A percentile compares a stretch with the other conserved stretches of the same genome.
These are phyloP conservation scores for Plasmodium inui DNA, from an alignment of 169 alveolate species.

Conservation along the genomic window DNA sequence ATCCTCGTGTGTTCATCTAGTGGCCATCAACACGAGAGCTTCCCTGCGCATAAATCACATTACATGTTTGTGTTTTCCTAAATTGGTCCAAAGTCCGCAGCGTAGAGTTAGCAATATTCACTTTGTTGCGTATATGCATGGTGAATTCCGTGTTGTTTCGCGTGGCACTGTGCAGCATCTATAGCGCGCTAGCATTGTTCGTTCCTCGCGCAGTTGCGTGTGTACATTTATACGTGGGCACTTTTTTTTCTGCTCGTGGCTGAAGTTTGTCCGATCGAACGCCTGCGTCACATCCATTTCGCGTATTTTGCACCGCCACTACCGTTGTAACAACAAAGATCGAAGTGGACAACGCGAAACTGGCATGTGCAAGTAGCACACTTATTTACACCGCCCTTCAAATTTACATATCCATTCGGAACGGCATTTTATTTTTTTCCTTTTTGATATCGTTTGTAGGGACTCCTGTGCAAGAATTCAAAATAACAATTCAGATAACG, in stretches of 20 bases:
- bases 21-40: not conserved
- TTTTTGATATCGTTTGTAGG: not conserved
- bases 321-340: not conserved
- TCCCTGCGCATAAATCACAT: not conserved
- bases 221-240: not conserved
- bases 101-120: not conserved
- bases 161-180: not conserved
- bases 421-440: not conserved
- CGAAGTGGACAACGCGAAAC: not conserved
- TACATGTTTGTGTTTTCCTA: not conserved
- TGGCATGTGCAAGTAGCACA: not conserved
- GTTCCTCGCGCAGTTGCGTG: not conserved
- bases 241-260: not conserved
- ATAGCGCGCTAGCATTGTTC: not conserved
- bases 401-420: not conserved
- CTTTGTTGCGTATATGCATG: not conserved
- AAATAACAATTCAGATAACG: not conserved
- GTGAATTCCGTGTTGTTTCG: not conserved
- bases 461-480: not conserved
- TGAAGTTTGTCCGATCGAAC: not conserved
- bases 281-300: not conserved
- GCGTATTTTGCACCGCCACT: not conserved
- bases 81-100: not conserved
- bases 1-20: not conserved
- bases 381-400: not conserved